Evolutionary conservation across 2,329 filamentous ascomycete genomes (phyloP).

Genomic region (Gliomastix tumulicola): DNA sequence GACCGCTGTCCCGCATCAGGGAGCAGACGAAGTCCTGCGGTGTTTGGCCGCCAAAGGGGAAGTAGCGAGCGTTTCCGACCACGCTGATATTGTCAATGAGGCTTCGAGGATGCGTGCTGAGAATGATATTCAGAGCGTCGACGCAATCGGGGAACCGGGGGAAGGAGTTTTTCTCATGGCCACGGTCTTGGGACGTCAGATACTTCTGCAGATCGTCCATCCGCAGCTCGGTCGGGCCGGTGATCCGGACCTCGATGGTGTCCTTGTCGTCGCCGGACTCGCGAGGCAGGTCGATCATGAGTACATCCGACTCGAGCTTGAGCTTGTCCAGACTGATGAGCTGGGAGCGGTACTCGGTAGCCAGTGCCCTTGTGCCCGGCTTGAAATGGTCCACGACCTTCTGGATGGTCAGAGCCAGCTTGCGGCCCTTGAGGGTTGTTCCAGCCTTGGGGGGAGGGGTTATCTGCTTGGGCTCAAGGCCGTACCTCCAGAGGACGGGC

Average conservation of each 20-base stretch:
- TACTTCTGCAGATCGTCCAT: conserved; percentile 36
- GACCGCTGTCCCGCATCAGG: conserved; percentile 10
- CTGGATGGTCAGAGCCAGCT: conserved; percentile 33
- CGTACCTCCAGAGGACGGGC: conserved; percentile 35
- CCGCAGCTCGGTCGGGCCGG: conserved; percentile 26
- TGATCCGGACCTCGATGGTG: conserved; percentile 32
- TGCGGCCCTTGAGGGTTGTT: conserved; percentile 28
- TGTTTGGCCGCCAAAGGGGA: conserved; percentile 30
- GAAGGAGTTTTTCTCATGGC: conserved; percentile 26
- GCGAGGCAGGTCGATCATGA: conserved; percentile 24
- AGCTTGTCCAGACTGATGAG: conserved; percentile 32
- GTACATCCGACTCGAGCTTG: conserved; percentile 18
- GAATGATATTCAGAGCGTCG: conserved; percentile 44
- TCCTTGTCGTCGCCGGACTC: conserved; percentile 23
- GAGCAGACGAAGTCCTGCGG: no score
- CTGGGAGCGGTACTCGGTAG: conserved; percentile 44
- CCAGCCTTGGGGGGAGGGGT: conserved; percentile 4
- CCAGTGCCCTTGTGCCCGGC: conserved; percentile 21
- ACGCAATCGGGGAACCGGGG: conserved; percentile 41
- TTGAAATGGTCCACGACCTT: conserved; percentile 27
- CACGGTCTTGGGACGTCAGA: conserved; percentile 32
- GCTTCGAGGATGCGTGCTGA: conserved; percentile 35
- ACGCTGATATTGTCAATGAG: conserved; percentile 24
- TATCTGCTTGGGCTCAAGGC: conserved; percentile 20
- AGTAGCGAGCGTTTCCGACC: conserved; percentile 41